phyloP scores from a whole-genome alignment of 805 yeast genomes.

The Candida germanica region DNA sequence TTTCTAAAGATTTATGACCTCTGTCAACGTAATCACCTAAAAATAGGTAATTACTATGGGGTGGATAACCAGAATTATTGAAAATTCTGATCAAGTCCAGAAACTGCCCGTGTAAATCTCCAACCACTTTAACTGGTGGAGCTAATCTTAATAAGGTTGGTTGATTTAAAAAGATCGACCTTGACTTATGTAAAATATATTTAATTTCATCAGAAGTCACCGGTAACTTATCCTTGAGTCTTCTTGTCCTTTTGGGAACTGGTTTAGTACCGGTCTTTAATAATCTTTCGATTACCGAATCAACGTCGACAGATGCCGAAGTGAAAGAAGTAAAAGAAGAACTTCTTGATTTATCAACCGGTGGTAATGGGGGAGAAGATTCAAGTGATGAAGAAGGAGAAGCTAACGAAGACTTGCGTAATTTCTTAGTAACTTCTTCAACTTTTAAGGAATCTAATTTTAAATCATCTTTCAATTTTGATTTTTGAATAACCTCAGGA shows the following conservation, averaged over 20 bases:
- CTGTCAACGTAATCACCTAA: conserved; percentile 61
- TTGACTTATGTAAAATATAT: conserved; percentile 52
- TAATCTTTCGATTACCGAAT: conserved; percentile 59
- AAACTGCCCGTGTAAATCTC: conserved; percentile 76
- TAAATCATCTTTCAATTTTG: neutral
- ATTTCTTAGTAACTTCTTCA: conserved; percentile 4
- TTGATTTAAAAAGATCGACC: conserved; percentile 59
- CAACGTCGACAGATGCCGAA: conserved; percentile 46
- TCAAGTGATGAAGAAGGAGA: conserved; percentile 13
- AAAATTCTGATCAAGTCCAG: conserved; percentile 52
- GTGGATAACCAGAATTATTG: conserved; percentile 60
- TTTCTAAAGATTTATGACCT: conserved; percentile 56
- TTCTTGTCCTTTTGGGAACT: conserved; percentile 16
- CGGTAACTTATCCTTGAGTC: conserved; percentile 45
- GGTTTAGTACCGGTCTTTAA: conserved; percentile 43
- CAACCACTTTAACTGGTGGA: conserved; percentile 80
- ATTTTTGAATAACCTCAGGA: conserved; percentile 11
- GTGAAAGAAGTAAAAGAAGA: neutral
- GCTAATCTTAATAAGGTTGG: conserved; percentile 64
- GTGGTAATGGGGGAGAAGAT: conserved; percentile 15
- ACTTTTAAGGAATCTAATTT: conserved; percentile 2
- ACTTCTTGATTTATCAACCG: conserved; percentile 8
- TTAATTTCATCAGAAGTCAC: conserved; percentile 53
- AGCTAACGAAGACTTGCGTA: conserved; percentile 6
- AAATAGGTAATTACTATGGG: conserved; percentile 52